These are phyloP conservation scores for Zygotorulaspora sp. DNA, from an alignment of 805 yeast genomes.

Conservation along the genomic window DNA sequence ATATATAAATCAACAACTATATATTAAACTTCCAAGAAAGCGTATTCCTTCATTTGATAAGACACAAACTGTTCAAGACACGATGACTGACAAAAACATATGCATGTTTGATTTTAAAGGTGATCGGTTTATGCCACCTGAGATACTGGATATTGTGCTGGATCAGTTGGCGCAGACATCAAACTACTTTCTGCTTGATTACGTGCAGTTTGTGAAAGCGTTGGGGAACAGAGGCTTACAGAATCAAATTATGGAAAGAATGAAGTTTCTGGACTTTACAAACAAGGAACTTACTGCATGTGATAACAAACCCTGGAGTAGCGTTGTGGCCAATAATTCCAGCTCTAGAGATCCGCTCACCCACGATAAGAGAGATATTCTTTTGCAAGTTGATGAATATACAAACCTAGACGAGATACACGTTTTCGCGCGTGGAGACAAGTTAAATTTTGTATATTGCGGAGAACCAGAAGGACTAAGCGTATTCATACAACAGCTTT, in stretches of 20 bases:
- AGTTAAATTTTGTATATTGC: constrained; percentile 7
- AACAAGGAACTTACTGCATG: background rate
- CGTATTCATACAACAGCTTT: constrained; percentile 1
- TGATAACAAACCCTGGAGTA: background rate
- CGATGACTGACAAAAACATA: too few relatives aligned
- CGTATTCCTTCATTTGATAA: too few relatives aligned
- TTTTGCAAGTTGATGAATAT: constrained; percentile 5
- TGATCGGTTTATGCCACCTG: constrained; percentile 7
- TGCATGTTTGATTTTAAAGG: background rate
- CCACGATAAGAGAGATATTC: background rate
- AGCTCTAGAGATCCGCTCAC: background rate
- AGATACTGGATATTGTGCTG: constrained; percentile 13
- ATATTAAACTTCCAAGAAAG: too few relatives aligned
- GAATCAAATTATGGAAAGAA: constrained; percentile 1
- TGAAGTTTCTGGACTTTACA: constrained; percentile 4
- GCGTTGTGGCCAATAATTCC: constrained; percentile 2
- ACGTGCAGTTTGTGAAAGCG: constrained; percentile 11
- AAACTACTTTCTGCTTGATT: constrained; percentile 11
- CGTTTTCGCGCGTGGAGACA: background rate
- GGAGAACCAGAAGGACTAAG: constrained; percentile 2
- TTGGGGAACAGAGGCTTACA: constrained; percentile 3
- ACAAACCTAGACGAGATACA: background rate
- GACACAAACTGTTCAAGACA: too few relatives aligned
- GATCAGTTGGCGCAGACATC: constrained; percentile 9
- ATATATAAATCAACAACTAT: too few relatives aligned